These are phyloP conservation scores for Phaeophleospora eucalypticola DNA, from an alignment of 2,329 filamentous ascomycete genomes.

Conservation along the genomic window DNA sequence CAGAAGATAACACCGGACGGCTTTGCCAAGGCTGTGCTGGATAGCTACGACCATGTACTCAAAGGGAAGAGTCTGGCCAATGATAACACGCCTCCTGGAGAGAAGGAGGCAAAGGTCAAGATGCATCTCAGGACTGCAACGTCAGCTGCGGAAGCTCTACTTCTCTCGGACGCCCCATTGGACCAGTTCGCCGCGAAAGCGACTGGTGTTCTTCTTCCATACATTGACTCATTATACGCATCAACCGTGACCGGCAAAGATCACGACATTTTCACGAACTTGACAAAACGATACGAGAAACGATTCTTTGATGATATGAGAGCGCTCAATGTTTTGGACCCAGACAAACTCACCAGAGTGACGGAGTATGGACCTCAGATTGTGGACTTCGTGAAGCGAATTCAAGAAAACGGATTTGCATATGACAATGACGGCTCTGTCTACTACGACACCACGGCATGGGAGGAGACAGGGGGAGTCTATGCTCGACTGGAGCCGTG, in stretches of 20 bases:
- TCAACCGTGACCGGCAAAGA: conserved; percentile 56
- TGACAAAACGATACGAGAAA: conserved; percentile 82
- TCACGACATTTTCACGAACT: conserved; percentile 76
- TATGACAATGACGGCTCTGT: conserved; percentile 71
- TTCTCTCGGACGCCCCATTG: conserved; percentile 28
- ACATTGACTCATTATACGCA: conserved; percentile 65
- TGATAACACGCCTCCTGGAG: conserved; percentile 54
- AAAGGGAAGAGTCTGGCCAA: conserved; percentile 53
- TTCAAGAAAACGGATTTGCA: conserved; percentile 80
- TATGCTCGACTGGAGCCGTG: conserved; percentile 85
- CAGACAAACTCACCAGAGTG: conserved; percentile 81
- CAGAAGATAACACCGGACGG: conserved; percentile 38
- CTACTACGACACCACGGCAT: conserved; percentile 87
- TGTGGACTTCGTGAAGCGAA: conserved; percentile 74
- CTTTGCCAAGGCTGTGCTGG: conserved; percentile 47
- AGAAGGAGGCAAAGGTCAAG: conserved; percentile 81
- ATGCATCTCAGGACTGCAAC: conserved; percentile 72
- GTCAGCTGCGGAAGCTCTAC: conserved; percentile 51
- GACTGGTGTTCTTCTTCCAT: conserved; percentile 71
- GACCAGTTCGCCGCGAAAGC: conserved; percentile 54
- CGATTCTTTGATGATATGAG: conserved; percentile 86
- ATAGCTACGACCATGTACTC: conserved; percentile 53
- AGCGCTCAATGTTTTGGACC: conserved; percentile 75
- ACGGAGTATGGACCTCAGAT: conserved; percentile 90
- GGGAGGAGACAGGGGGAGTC: conserved; percentile 76